Percentiles rank a stretch among this genome's conserved stretches.
Evolutionary conservation across 176 grass and related monocot species (phyloP).

Genomic region (Avena atlantica): DNA sequence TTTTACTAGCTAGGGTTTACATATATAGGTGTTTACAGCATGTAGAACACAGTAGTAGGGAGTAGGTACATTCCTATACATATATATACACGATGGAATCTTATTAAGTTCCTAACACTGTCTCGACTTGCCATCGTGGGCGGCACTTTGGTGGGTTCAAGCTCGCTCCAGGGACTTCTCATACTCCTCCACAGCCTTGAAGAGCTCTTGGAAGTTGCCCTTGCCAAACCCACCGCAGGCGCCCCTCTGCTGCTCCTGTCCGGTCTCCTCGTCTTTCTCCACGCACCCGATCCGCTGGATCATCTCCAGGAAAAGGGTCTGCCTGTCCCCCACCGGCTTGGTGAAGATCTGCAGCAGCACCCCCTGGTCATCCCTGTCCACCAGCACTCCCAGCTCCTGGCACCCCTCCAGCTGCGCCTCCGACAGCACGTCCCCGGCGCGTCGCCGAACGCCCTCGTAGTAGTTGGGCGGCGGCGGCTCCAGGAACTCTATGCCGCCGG

Average conservation of each 20-base stretch:
- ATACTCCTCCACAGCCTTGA: constrained; percentile 93
- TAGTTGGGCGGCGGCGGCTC: constrained; percentile 51
- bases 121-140: no score
- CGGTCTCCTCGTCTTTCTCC: constrained; percentile 72
- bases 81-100: no score
- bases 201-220: constrained; percentile 87
- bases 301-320: constrained; percentile 91
- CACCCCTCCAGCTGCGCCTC: constrained; percentile 59
- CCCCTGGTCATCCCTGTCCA: constrained; percentile 69
- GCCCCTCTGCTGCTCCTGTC: constrained; percentile 73
- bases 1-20: no score
- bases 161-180: constrained; percentile 76
- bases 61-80: no score
- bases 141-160: no score
- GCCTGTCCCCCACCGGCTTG: constrained; percentile 63
- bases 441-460: constrained; percentile 59
- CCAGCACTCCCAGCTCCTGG: constrained; percentile 58
- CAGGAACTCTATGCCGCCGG: constrained; percentile 35
- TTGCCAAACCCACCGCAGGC: constrained; percentile 85
- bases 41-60: no score
- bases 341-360: constrained; percentile 68
- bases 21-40: no score
- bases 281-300: constrained; percentile 93
- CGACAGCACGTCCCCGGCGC: constrained; percentile 59
- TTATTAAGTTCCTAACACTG: no score